Base-by-base conservation (phyloP, 2,329 filamentous ascomycete genomes). In the Ciborinia camelliae region DNA sequence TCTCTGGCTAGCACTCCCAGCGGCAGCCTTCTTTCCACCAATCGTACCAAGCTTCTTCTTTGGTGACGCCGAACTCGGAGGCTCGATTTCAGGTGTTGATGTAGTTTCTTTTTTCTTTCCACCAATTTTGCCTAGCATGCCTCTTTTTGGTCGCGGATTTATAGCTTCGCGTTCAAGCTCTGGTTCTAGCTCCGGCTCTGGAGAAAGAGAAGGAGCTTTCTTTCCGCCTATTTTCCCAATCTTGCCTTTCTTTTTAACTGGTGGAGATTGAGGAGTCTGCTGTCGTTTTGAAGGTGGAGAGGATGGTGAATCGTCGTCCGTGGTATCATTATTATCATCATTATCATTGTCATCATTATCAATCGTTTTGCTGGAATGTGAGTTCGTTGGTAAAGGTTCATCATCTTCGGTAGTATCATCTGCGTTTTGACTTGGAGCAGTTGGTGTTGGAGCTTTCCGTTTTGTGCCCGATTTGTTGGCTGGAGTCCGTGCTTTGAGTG, bases 31-130 rank as follows among this genome's bases (percentile, higher is more conserved):
- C 15, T 65, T 63, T 3, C 63, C 60, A 37, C 66, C 71, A 39
- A 74, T 67, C 18, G 39, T 58, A 14, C 73, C 72, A 35, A 74
- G 66, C 50, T 69, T 73, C 39, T 65, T 69, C 50, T 71, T 73
- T 23, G 65, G 48, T 32, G 64, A 39, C 5, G 62, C 12, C n/a
- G 26, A 57, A 20, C 14, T 60, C 64, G 64, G 63, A 41, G 64
- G 59, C 32, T 67, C 66, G n/a, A 64, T 43, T 32, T 66, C 51
- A 15, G 65, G 61, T 15, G 53, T 62, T 26, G 64, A 30, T 54
- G 60, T 63, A 15, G 52, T 39, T 41, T 58, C 60, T 58, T 65
- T 67, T 51, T 72, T 75, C 61, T 71, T 72, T 20, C 67, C 69
- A 37, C 72, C 72, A 30, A 74, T 70, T 55, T 67, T 68, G 26